Base-by-base conservation (phyloP, 176 grass and related monocot species). In the Oryza punctata region DNA sequence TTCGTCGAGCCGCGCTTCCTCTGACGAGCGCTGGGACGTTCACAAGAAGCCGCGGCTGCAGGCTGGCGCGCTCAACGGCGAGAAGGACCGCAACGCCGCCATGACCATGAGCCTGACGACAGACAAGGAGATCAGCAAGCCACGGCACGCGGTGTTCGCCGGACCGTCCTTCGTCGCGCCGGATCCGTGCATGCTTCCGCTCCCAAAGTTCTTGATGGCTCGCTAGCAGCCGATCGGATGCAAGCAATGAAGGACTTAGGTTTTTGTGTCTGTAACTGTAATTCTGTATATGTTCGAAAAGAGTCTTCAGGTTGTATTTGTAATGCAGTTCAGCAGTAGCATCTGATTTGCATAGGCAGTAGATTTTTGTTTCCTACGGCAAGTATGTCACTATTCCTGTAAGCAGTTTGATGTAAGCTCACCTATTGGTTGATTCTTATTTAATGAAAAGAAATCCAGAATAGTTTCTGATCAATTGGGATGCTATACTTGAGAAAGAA, bases 111-210 rank as follows among this genome's bases (percentile, higher is more conserved):
- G 67, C 25, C 18, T 14, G 25, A 27, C 12, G 43, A 25, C 6
- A 25, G 13, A 47, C 12, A 15, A 47, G 45, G 45, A 47, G 45
- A 47, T 47, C 45, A 47, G 45, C 10, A 47, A 47, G 13, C 45
- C 45, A 3, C 13, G 45, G 45, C 7, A 1, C 61, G 5, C 3
- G 7, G 38, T 26, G 3, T 73, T 73, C 77, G 70, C 77, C 1
- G 78, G 3, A 2, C 12, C 60, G 23, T 80, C 57, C 32, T 3
- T 23, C 24, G 8, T 23, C 0, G 7, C 77, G 23, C 84, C 84
- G 15, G 43, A 67, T 12, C 61, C 77, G 12, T 24, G 24, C 60
- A 59, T 74, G 84, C 30, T 86, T n/a, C 84, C 84, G 16, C 1
- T 40, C 3, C 84, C 84, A 3, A 14, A 70, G 28, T 67, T 80